These are phyloP conservation scores for Aspergillus ellipticus DNA, from an alignment of 495 filamentous ascomycete genomes.

Conservation along the genomic window DNA sequence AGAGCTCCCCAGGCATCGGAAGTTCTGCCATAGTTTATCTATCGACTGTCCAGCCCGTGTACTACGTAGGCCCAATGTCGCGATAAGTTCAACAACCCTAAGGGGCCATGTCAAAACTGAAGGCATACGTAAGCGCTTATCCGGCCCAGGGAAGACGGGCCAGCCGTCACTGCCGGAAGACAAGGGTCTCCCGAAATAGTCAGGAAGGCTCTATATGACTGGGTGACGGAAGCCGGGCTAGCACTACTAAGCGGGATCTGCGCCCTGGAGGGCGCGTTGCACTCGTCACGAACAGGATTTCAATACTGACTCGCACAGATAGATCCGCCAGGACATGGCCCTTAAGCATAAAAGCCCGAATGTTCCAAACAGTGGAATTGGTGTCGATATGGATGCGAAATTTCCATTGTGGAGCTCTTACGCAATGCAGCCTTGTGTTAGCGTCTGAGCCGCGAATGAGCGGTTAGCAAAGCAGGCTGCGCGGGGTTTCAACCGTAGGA, in stretches of 20 bases:
- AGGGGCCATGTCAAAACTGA: not conserved
- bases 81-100: not conserved
- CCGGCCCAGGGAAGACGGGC: not conserved
- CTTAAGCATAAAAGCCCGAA: not conserved
- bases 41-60: not conserved
- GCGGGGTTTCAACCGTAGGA: not conserved
- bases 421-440: not conserved
- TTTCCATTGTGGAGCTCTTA: not conserved
- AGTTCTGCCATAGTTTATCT: not conserved
- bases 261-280: not conserved
- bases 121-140: slow-evolving; percentile 3
- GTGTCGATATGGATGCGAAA: not conserved
- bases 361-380: not conserved
- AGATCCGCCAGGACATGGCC: not conserved
- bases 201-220: not conserved
- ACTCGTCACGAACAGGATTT: not conserved
- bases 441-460: not conserved
- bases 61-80: not conserved
- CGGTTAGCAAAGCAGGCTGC: not conserved
- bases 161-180: not conserved
- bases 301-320: not conserved
- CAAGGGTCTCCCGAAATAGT: not conserved
- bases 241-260: not conserved
- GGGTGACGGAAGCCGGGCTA: not conserved
- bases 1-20: not conserved